A percentile compares a stretch with the other conserved stretches of the same genome.
Conservation (phyloP, 2,329 filamentous ascomycete genomes). For the Aspergillus proliferans region DNA sequence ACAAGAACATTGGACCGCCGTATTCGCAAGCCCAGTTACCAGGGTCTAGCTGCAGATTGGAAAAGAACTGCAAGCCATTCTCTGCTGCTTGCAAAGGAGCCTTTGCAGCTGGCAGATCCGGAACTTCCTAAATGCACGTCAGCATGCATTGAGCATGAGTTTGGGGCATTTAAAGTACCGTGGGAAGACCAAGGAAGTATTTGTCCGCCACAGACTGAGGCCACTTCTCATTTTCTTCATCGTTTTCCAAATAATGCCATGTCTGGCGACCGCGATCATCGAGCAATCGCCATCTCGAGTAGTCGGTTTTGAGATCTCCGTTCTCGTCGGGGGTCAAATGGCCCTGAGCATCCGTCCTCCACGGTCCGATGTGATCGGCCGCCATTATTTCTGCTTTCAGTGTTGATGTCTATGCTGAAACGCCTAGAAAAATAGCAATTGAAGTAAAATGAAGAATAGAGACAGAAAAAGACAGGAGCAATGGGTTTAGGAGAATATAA, state of each 20-base stretch:
- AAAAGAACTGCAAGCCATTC: conserved; percentile 85
- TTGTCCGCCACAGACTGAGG: conserved; percentile 86
- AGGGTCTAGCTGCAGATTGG: conserved; percentile 76
- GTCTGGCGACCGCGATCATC: conserved; percentile 81
- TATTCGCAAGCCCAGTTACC: conserved; percentile 98
- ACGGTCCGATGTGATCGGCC: conserved; percentile 25
- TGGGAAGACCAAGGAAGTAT: conserved; percentile 73
- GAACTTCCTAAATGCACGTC: conserved; percentile 56
- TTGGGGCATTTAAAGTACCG: conserved; percentile 48
- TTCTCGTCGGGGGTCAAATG: conserved; percentile 27
- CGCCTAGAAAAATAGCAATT: neutral
- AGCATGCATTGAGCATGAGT: neutral
- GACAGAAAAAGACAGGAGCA: neutral
- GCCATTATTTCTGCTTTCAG: conserved; percentile 11
- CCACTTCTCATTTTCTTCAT: conserved; percentile 68
- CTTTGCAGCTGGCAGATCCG: conserved; percentile 62
- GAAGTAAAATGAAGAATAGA: conserved; percentile 1
- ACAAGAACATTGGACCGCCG: conserved; percentile 91
- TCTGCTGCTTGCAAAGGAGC: conserved; percentile 69
- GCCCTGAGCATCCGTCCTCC: conserved; percentile 30
- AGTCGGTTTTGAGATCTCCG: conserved; percentile 60
- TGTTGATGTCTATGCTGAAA: no score
- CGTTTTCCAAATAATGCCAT: conserved; percentile 80
- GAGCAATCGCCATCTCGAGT: conserved; percentile 73
- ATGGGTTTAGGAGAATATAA: neutral